Percentiles rank a stretch among this genome's conserved stretches.
Evolutionary conservation across 2,329 filamentous ascomycete species (phyloP).

Genomic region (Blastomyces parvus): DNA sequence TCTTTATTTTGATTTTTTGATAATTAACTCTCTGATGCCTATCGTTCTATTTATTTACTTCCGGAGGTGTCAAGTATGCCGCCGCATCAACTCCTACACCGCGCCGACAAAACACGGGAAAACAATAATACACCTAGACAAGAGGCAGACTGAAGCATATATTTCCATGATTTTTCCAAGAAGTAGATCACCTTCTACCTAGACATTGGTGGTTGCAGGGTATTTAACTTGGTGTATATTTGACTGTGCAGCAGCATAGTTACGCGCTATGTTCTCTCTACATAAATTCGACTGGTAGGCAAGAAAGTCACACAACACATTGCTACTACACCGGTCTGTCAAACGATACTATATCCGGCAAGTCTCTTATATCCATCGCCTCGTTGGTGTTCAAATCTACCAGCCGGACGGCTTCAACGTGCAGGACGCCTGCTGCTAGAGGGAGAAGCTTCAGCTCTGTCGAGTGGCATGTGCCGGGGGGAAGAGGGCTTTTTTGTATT

Average conservation of each 20-base stretch:
- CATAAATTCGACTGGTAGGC: not conserved
- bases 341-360: constrained; percentile 46
- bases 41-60: not conserved
- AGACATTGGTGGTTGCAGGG: not conserved
- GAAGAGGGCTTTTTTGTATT: constrained; percentile 39
- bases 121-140: not conserved
- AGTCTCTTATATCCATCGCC: constrained; percentile 46
- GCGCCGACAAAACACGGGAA: not conserved
- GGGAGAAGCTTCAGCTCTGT: constrained; percentile 48
- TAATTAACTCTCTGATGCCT: not conserved
- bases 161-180: not conserved
- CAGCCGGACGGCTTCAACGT: constrained; percentile 45
- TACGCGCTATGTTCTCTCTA: not conserved
- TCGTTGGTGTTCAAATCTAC: constrained; percentile 49
- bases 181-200: not conserved
- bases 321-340: constrained; percentile 15
- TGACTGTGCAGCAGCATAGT: too few species aligned
- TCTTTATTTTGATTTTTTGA: not conserved
- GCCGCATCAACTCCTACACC: too few species aligned
- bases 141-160: not conserved
- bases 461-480: constrained; percentile 47
- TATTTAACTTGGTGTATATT: not conserved
- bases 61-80: not conserved
- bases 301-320: not conserved
- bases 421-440: constrained; percentile 42